Base-by-base conservation (phyloP, 169 alveolate species). In the Plasmodium malariae region DNA sequence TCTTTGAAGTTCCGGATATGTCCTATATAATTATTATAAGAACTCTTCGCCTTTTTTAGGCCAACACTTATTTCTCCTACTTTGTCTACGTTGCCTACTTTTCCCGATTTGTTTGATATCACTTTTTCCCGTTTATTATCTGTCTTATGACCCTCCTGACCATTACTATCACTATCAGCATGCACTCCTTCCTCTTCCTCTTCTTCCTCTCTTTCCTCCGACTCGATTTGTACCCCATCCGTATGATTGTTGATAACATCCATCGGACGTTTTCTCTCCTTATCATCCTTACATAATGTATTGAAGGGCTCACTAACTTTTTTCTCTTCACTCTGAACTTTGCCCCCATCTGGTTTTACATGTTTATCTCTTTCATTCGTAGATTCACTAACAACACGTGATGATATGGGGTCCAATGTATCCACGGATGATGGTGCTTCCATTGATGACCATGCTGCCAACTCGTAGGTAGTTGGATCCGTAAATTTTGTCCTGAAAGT, bases 1-100 rank as follows among this genome's bases (percentile, higher is more conserved):
- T 85, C 87, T 68, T 85, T 68, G 28, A 36, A 85, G 30, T 70
- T 69, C 59, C 92, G 51, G 37, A 85, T 85, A 63, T 85, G 87
- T 19, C 92, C 92, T 55, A 85, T 85, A 19, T 85, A 85, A 71
- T 36, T 85, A 37, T 59, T 59, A 73, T 69, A 30, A n/a, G 7
- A 37, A 5, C 30, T 55, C 0, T 43, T 34, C 11, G 3, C 40
- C 19, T 48, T 51, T 34, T 83, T 83, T 45, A 9, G 51, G 3
- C 70, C 67, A 7, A 24, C 26, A 17, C 49, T 55, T 37, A 45
- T 54, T 14, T 14, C 63, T 40, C 32, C 28, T 7, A 37, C 45
- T 12, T 14, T 24, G 11, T 9, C 28, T 0, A 0, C 28, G 17
- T 69, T 36, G 1, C 28, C 87, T n/a, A n/a, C n/a, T n/a, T n/a